phyloP scores from a whole-genome alignment of 2,329 filamentous ascomycete species.

The Mycosphaerelloides madeirae region DNA sequence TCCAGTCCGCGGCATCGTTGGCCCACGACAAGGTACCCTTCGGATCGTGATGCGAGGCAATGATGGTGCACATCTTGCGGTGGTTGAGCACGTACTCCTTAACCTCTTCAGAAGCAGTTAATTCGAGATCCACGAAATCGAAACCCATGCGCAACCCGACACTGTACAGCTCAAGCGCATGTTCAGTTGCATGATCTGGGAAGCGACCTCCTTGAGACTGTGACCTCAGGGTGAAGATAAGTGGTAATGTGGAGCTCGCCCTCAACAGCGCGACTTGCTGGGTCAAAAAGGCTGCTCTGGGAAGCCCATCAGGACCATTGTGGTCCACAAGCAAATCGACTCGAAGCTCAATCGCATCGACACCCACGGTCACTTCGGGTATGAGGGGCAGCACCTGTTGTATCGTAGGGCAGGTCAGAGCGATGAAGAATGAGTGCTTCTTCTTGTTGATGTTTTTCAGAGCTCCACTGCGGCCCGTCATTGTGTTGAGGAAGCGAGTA shows the following conservation, averaged over 20 bases:
- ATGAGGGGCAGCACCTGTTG: conserved; percentile 60
- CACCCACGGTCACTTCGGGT: conserved; percentile 70
- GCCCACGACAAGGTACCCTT: conserved; percentile 74
- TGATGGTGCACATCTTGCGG: conserved; percentile 72
- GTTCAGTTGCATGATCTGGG: conserved; percentile 64
- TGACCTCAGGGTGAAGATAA: conserved; percentile 91
- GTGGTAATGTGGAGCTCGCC: conserved; percentile 64
- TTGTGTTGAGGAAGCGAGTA: conserved; percentile 63
- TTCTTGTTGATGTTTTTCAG: conserved; percentile 59
- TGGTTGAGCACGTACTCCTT: conserved; percentile 51
- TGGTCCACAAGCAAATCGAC: conserved; percentile 82
- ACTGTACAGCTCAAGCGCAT: conserved; percentile 66
- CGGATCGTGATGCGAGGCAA: conserved; percentile 94
- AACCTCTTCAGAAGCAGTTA: conserved; percentile 74
- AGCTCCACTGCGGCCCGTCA: conserved; percentile 57
- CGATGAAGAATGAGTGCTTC: conserved; percentile 82
- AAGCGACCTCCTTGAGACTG: conserved; percentile 82
- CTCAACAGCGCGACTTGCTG: conserved; percentile 78
- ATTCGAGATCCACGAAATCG: conserved; percentile 90
- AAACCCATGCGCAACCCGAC: conserved; percentile 76
- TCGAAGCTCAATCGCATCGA: conserved; percentile 90
- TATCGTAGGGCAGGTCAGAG: conserved; percentile 76
- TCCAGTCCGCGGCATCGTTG: conserved; percentile 67
- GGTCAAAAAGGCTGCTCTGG: conserved; percentile 69
- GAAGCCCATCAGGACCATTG: conserved; percentile 52